phyloP scores from a whole-genome alignment of 306 rosid species.

The Cucurbita pepo region DNA sequence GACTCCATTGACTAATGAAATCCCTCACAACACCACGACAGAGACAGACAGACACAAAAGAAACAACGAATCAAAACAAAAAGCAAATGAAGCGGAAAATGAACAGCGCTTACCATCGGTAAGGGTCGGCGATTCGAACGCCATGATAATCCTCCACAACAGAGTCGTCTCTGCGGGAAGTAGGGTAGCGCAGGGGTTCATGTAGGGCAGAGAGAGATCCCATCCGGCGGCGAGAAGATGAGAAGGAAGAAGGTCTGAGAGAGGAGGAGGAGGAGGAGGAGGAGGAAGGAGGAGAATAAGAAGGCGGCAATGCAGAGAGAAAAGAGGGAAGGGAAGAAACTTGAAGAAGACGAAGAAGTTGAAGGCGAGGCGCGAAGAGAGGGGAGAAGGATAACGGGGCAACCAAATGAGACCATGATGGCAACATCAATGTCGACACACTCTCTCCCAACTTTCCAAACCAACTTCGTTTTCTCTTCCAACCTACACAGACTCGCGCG shows the following conservation, averaged over 20 bases:
- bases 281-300: not conserved
- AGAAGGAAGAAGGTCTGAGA: not conserved
- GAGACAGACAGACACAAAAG: not conserved
- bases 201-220: too few species aligned
- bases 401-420: conserved; percentile 20
- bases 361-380: not conserved
- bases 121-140: conserved; percentile 51
- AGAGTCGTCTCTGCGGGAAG: conserved; percentile 47
- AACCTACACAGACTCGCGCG: too few species aligned
- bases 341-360: not conserved
- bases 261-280: not conserved
- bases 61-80: not conserved
- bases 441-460: too few species aligned
- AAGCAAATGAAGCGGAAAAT: not conserved
- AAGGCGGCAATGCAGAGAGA: not conserved
- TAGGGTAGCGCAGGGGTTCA: too few species aligned
- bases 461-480: too few species aligned
- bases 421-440: not conserved
- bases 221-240: not conserved
- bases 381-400: too few species aligned
- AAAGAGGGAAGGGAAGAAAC: not conserved
- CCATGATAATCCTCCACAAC: conserved; percentile 66
- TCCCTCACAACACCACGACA: not conserved
- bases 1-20: not conserved
- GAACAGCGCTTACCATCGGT: conserved; percentile 40